Evolutionary conservation across 2,329 filamentous ascomycete genomes (phyloP).

Genomic region (Fusarium dimerum): DNA sequence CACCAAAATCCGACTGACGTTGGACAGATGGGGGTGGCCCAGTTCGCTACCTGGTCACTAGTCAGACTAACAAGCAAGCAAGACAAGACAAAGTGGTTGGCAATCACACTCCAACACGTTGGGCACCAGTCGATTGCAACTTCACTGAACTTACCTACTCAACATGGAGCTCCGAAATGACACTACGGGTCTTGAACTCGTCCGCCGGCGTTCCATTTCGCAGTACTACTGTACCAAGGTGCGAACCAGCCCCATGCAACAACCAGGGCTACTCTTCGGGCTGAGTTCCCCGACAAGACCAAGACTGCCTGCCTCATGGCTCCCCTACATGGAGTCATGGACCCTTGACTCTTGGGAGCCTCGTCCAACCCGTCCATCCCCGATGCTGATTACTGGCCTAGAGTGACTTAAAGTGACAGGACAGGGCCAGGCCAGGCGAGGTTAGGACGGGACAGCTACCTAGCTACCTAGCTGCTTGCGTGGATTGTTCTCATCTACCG

Average conservation of each 20-base stretch:
- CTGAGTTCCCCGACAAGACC: background rate
- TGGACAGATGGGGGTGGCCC: background rate
- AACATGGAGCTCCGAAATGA: background rate
- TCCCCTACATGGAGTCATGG: slow-evolving; percentile 5
- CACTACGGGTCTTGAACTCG: background rate
- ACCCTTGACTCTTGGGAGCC: background rate
- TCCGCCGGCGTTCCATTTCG: background rate
- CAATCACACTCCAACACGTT: slow-evolving; percentile 1
- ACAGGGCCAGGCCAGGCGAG: no score
- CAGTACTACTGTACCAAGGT: background rate
- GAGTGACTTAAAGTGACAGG: no score
- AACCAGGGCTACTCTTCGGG: background rate
- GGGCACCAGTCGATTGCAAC: slow-evolving; percentile 7
- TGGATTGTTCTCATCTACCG: background rate
- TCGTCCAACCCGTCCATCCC: background rate
- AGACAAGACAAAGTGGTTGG: background rate
- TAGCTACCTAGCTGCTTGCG: background rate
- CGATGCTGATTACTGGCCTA: background rate
- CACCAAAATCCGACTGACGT: background rate
- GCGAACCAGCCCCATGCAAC: background rate
- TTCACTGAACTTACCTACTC: background rate
- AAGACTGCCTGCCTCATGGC: background rate
- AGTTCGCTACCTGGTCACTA: background rate
- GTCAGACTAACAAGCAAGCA: background rate
- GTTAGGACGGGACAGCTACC: no score